These are phyloP conservation scores for Dacryopinax primogenitus DNA, from an alignment of 768 basidiomycete species.

Conservation along the genomic window DNA sequence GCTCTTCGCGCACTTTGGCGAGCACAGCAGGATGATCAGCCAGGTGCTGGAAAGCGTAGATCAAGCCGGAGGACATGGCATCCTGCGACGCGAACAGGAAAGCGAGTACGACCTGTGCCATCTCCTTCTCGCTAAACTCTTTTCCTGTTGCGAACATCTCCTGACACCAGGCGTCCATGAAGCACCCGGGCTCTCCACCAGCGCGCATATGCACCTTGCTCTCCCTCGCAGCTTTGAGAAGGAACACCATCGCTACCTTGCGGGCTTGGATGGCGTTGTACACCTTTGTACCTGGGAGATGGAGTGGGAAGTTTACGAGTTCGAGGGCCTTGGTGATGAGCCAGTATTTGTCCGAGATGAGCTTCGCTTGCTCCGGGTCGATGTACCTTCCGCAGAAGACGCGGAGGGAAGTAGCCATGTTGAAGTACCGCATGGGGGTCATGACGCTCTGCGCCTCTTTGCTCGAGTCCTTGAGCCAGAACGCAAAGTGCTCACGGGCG, in stretches of 20 bases:
- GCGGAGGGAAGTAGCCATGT: constrained; percentile 93
- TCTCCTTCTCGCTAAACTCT: constrained; percentile 87
- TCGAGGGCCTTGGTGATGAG: constrained; percentile 87
- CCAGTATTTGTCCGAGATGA: constrained; percentile 94
- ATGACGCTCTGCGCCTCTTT: constrained; percentile 37
- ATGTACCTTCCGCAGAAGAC: constrained; percentile 93
- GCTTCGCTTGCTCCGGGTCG: constrained; percentile 57
- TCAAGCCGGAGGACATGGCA: constrained; percentile 94
- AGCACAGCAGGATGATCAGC: constrained; percentile 83
- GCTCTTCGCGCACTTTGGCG: constrained; percentile 82
- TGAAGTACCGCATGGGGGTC: constrained; percentile 83
- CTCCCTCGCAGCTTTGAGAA: constrained; percentile 61
- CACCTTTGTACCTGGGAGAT: constrained; percentile 90
- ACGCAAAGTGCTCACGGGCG: constrained; percentile 56
- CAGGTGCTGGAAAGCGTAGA: constrained; percentile 92
- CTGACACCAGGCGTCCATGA: constrained; percentile 86
- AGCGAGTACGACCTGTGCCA: constrained; percentile 92
- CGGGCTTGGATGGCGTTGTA: constrained; percentile 86
- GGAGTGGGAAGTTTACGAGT: constrained; percentile 95
- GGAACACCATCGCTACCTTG: constrained; percentile 68
- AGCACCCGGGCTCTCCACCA: constrained; percentile 69
- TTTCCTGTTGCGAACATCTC: constrained; percentile 50
- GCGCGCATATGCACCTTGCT: constrained; percentile 73
- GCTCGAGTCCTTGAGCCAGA: constrained; percentile 51
- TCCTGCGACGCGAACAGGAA: constrained; percentile 96